Evolutionary conservation across 2,329 filamentous ascomycete species (phyloP), one percentile per base, ranked within the genome.

Genomic region (Aspergillus sergii): DNA sequence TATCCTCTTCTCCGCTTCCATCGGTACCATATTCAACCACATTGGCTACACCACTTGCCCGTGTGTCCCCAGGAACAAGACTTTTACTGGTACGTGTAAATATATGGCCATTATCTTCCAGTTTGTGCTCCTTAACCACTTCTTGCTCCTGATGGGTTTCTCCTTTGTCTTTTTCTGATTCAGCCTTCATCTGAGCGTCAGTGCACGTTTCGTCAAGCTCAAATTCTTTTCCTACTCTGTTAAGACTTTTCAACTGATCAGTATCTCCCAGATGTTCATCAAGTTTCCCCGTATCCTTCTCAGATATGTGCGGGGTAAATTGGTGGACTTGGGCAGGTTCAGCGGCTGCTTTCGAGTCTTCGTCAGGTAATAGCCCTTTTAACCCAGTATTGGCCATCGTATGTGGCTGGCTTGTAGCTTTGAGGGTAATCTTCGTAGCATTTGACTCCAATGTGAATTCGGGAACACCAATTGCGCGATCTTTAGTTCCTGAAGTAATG

Each of bases 121-220:
- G 16, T 4, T 34, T 23, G 4, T 34, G 28, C 19, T 32, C 16
- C 6, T 14, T n/a, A n/a, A 34, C 28, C 16, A 51, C n/a, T 82
- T 78, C 19, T 71, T 68, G 8, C 76, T 75, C 30, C n/a, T 50
- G 19, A 14, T 58, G 26, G 50, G 66, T 57, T 16, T 67, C 69
- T 61, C 53, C 34, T 23, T 66, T 54, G 26, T 39, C n/a, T n/a
- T 46, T 28, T 21, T 48, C 45, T 11, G 23, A 50, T 21, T 57
- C 59, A 21, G 43, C 63, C 12, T 28, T 8, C 9, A 32, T 28
- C 10, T 51, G 48, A 23, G 28, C 28, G 9, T 23, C 14, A 32
- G 11, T 51, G 19, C 28, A 30, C 1, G n/a, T 30, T 19, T 48
- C 43, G 19, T 51, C 19, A 2, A 23, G 12, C n/a, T 51, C 14